A percentile compares a stretch with the other conserved stretches of the same genome.
These are phyloP conservation scores for Phoenix dactylifera DNA, from an alignment of 176 grass and related monocot genomes.

Conservation along the genomic window DNA sequence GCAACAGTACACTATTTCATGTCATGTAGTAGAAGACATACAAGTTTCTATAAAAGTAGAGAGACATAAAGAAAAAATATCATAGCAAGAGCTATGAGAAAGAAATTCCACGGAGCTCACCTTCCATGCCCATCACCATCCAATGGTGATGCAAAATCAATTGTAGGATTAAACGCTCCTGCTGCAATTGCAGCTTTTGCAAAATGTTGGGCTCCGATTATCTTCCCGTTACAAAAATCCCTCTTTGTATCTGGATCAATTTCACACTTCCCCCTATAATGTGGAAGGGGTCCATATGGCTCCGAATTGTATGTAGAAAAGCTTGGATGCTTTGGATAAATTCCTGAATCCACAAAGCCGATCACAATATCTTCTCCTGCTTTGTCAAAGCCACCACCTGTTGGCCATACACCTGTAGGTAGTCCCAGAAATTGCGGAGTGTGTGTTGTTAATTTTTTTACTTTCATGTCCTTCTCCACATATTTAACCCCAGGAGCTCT, in stretches of 20 bases:
- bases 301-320: conserved; percentile 64
- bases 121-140: conserved; percentile 99
- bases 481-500: conserved; percentile 75
- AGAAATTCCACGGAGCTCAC: conserved; percentile 18
- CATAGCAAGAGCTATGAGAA: too few species aligned
- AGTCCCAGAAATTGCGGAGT: conserved; percentile 92
- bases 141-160: conserved; percentile 93
- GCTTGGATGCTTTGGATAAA: conserved; percentile 80
- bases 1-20: too few species aligned
- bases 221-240: conserved; percentile 98
- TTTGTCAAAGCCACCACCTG: conserved; percentile 84
- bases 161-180: conserved; percentile 77
- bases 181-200: conserved; percentile 96
- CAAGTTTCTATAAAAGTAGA: too few species aligned
- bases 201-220: conserved; percentile 98
- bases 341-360: conserved; percentile 96
- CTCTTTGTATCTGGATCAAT: conserved; percentile 58
- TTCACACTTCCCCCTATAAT: conserved; percentile 91
- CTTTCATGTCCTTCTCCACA: conserved; percentile 85
- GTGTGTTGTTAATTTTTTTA: conserved; percentile 91
- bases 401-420: conserved; percentile 73
- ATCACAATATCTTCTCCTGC: conserved; percentile 98
- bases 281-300: conserved; percentile 60
- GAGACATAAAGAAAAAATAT: too few species aligned
- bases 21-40: too few species aligned